Base-by-base conservation (phyloP, 192 early-diverging fungal species). In the Entrophospora sp. region DNA sequence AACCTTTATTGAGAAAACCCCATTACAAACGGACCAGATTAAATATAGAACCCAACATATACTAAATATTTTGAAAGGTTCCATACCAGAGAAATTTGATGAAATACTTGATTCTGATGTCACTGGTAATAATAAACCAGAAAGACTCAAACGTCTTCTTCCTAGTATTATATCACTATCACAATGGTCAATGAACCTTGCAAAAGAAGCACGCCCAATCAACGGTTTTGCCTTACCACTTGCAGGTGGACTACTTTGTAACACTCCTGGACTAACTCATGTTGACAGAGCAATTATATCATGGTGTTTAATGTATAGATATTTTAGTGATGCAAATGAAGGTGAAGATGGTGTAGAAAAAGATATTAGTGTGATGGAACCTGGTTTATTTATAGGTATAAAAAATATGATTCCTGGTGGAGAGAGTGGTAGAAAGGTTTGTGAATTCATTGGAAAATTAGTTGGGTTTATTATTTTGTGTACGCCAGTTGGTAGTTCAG, bases 201-300 rank as follows among this genome's bases (percentile, higher is more conserved):
- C 77, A 10, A 81, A 81, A 43, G 82, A 83, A 69, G 71, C 82
- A 8, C 51, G 82, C n/a, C 78, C 82, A 4, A 71, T 77, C 24
- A 67, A 73, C 3, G 74, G 78, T 7, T 81, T 79, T 61, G 72
- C 79, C 40, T 70, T 79, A 58, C 73, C 78, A 31, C 52, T 83
- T 0, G 71, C 82, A 1, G 75, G 79, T 18, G 82, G 82, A 4
- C 69, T 76, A 0, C 73, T 81, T 4, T 71, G 75, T 3, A 79
- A 81, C 67, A 64, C 77, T 3, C 80, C 78, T 20, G 82, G 82
- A 2, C 30, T 83, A 14, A 73, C 73, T 0, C 82, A 83, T 48
- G 32, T 40, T 16, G 77, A 83, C 12, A 71, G 82, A 14, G 82
- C 82, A 16, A 75, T 73, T 9, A 61, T 83, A 9, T 71, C 79